A percentile compares a stretch with the other conserved stretches of the same genome.
phyloP scores from a whole-genome alignment of 192 early-diverging fungal genomes.

The Ambispora gerdemannii region DNA sequence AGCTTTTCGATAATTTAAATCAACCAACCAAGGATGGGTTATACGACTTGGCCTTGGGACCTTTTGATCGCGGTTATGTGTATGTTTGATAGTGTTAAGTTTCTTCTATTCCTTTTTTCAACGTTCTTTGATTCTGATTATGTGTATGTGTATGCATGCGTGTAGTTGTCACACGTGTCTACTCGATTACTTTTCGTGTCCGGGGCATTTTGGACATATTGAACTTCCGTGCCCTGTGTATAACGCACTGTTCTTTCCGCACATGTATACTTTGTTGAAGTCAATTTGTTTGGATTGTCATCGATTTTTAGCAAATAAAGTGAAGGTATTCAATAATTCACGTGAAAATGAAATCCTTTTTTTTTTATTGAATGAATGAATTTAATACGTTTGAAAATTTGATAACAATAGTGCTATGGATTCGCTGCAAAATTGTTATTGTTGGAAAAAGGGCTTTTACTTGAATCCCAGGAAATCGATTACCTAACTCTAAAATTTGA shows the following conservation, averaged over 20 bases:
- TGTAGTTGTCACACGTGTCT: constrained; percentile 81
- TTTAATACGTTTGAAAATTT: background rate
- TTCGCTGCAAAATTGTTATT: constrained; percentile 78
- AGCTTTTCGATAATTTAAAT: constrained; percentile 81
- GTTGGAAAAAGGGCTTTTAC: constrained; percentile 81
- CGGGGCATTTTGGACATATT: constrained; percentile 97
- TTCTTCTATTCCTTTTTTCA: constrained; percentile 3
- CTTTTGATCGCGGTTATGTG: constrained; percentile 76
- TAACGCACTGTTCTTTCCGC: constrained; percentile 93
- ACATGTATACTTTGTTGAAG: constrained; percentile 83
- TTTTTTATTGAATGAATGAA: background rate
- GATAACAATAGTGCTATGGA: constrained; percentile 45
- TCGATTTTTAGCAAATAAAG: constrained; percentile 61
- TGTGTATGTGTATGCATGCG: background rate
- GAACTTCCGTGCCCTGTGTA: constrained; percentile 83
- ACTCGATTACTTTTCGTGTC: constrained; percentile 77
- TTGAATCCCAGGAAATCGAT: constrained; percentile 83
- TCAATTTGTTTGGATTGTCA: constrained; percentile 90
- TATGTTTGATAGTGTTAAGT: constrained; percentile 35
- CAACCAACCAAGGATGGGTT: constrained; percentile 90
- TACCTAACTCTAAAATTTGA: constrained; percentile 45
- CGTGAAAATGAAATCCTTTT: background rate
- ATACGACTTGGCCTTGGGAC: constrained; percentile 93
- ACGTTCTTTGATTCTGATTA: background rate
- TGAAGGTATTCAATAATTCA: constrained; percentile 45